These are phyloP conservation scores for Rhytidhysteron rufulum DNA, from an alignment of 2,329 filamentous ascomycete genomes.

Conservation along the genomic window DNA sequence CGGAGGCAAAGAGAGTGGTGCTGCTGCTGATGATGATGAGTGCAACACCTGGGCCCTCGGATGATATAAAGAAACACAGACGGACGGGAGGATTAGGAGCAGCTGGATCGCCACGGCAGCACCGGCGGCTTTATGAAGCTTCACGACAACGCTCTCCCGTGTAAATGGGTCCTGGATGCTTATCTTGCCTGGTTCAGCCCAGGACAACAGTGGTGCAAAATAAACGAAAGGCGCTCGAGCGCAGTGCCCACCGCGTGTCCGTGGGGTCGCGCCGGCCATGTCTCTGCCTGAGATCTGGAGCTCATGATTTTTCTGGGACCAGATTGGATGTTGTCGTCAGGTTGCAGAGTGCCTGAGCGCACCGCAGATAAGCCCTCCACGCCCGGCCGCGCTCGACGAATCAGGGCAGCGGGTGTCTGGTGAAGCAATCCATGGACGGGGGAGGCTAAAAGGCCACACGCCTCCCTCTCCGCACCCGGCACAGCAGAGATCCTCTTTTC, in stretches of 20 bases:
- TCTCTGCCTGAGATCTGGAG: constrained; percentile 22
- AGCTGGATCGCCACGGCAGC: constrained; percentile 21
- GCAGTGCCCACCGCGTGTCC: constrained; percentile 26
- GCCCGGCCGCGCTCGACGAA: not conserved
- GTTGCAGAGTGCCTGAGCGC: constrained; percentile 3
- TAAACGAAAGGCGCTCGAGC: constrained; percentile 24
- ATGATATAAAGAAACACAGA: constrained; percentile 25
- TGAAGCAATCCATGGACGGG: too few relatives aligned
- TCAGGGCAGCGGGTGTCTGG: too few relatives aligned
- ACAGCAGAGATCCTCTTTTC: too few relatives aligned
- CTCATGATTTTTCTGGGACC: constrained; percentile 27
- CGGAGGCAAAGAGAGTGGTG: not conserved
- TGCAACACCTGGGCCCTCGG: too few relatives aligned
- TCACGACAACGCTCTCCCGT: constrained; percentile 5
- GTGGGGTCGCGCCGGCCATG: constrained; percentile 27
- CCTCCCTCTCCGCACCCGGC: too few relatives aligned
- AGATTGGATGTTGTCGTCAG: constrained; percentile 25
- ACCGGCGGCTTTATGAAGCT: constrained; percentile 31
- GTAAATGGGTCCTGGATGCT: constrained; percentile 11
- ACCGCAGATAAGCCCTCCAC: not conserved
- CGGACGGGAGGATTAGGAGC: not conserved
- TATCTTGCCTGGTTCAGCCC: constrained; percentile 35
- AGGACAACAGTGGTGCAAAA: constrained; percentile 27
- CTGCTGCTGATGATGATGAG: too few relatives aligned
- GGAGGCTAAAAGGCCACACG: too few relatives aligned